These are phyloP conservation scores for Pseudogymnoascus sp. DNA, from an alignment of 2,329 filamentous ascomycete genomes.

Conservation along the genomic window DNA sequence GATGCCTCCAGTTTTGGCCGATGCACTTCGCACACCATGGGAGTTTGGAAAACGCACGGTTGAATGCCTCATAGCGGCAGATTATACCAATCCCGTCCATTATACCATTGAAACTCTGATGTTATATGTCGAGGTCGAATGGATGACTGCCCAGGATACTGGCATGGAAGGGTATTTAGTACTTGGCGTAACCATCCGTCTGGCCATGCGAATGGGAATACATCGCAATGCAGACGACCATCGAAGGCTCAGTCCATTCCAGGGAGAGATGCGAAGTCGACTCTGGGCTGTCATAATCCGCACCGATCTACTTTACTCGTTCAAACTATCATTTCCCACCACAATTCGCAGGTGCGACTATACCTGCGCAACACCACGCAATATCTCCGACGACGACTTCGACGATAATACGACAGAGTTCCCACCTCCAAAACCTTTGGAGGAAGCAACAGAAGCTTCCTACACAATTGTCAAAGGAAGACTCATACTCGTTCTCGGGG, in stretches of 20 bases:
- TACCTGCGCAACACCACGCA: constrained; percentile 7
- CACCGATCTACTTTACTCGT: constrained; percentile 11
- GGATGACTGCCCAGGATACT: constrained; percentile 12
- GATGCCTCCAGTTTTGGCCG: background rate
- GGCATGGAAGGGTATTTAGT: constrained; percentile 11
- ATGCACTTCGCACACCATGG: background rate
- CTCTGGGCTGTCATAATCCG: constrained; percentile 9
- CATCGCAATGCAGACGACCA: constrained; percentile 10
- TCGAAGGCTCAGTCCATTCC: constrained; percentile 9
- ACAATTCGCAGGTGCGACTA: constrained; percentile 9
- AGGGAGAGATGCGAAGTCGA: constrained; percentile 10
- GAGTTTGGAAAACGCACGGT: constrained; percentile 13
- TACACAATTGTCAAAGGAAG: constrained; percentile 10
- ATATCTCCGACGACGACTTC: constrained; percentile 10
- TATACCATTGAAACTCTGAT: constrained; percentile 14
- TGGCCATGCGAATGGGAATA: constrained; percentile 13
- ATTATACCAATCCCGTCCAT: constrained; percentile 12
- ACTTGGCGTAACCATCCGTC: constrained; percentile 10
- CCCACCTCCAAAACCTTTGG: constrained; percentile 6
- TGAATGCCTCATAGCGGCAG: constrained; percentile 12
- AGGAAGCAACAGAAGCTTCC: constrained; percentile 9
- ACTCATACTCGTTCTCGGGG: constrained; percentile 9
- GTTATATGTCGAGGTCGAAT: constrained; percentile 12
- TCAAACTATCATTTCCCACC: constrained; percentile 9
- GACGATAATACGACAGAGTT: constrained; percentile 4